These are phyloP conservation scores for Spinacia oleracea DNA, from an alignment of 179 eudicot genomes.

Conservation along the genomic window DNA sequence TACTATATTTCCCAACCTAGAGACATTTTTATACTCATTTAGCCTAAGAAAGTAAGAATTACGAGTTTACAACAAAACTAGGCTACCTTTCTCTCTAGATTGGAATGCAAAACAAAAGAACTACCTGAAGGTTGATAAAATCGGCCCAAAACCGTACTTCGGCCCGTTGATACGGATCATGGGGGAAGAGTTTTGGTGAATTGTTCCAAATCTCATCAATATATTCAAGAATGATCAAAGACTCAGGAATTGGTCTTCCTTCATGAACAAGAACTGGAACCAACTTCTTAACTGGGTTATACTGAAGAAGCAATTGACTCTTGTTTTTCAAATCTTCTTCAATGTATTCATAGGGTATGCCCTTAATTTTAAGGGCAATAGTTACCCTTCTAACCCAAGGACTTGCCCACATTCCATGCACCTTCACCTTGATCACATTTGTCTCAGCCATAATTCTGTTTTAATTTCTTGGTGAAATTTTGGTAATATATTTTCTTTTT, in stretches of 20 bases:
- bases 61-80: too few species aligned
- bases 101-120: background rate
- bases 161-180: constrained; percentile 27
- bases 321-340: constrained; percentile 44
- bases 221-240: constrained; percentile 39
- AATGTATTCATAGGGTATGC: constrained; percentile 32
- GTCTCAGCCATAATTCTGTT: constrained; percentile 21
- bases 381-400: constrained; percentile 38
- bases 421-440: constrained; percentile 23
- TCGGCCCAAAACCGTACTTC: constrained; percentile 37
- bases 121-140: constrained; percentile 32
- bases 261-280: constrained; percentile 44
- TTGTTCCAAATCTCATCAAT: constrained; percentile 38
- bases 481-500: background rate
- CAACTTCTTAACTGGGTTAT: constrained; percentile 44
- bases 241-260: constrained; percentile 38
- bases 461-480: background rate
- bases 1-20: too few species aligned
- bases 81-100: too few species aligned
- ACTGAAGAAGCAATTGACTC: constrained; percentile 26
- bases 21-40: too few species aligned
- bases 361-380: constrained; percentile 37
- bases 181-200: constrained; percentile 33
- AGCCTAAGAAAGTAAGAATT: too few species aligned
- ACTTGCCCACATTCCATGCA: constrained; percentile 51